These are phyloP conservation scores for Blastobotrys proliferans DNA, from an alignment of 1,139 yeast genomes.

Conservation along the genomic window DNA sequence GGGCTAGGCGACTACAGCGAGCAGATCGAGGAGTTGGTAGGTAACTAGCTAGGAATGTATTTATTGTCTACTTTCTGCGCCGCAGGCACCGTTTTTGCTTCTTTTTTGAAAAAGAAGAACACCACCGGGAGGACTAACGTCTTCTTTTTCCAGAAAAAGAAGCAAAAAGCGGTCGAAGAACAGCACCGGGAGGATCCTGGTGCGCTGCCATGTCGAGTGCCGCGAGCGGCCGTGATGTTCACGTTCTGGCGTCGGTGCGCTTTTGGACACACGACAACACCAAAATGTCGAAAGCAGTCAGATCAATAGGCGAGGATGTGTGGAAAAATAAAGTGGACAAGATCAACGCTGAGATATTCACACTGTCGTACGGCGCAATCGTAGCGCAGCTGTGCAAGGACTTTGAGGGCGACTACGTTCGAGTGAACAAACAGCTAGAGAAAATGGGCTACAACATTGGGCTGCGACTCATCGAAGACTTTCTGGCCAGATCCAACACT, in stretches of 20 bases:
- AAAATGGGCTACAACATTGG: conserved; percentile 97
- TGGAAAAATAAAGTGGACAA: conserved; percentile 91
- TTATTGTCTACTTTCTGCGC: too few relatives aligned
- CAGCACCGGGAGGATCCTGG: too few relatives aligned
- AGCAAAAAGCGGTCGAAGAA: too few relatives aligned
- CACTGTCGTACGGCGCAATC: conserved; percentile 88
- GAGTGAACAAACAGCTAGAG: conserved; percentile 80
- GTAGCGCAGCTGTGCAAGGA: conserved; percentile 93
- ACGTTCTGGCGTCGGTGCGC: background rate
- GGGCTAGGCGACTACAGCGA: conserved; percentile 36
- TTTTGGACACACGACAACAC: too few relatives aligned
- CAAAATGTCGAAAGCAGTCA: conserved; percentile 49
- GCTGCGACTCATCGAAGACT: conserved; percentile 84
- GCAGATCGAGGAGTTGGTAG: conserved; percentile 29
- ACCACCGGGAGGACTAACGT: too few relatives aligned
- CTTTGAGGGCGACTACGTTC: conserved; percentile 64
- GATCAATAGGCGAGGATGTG: conserved; percentile 76
- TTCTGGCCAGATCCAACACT: conserved; percentile 78
- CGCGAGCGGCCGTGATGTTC: too few relatives aligned
- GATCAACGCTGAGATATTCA: conserved; percentile 87
- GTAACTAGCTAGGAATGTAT: too few relatives aligned
- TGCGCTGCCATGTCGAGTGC: too few relatives aligned
- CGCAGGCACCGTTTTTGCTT: too few relatives aligned
- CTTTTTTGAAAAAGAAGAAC: too few relatives aligned
- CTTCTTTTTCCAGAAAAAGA: too few relatives aligned